Conservation (phyloP, 2,329 filamentous ascomycete genomes). For the Knufia fluminis region DNA sequence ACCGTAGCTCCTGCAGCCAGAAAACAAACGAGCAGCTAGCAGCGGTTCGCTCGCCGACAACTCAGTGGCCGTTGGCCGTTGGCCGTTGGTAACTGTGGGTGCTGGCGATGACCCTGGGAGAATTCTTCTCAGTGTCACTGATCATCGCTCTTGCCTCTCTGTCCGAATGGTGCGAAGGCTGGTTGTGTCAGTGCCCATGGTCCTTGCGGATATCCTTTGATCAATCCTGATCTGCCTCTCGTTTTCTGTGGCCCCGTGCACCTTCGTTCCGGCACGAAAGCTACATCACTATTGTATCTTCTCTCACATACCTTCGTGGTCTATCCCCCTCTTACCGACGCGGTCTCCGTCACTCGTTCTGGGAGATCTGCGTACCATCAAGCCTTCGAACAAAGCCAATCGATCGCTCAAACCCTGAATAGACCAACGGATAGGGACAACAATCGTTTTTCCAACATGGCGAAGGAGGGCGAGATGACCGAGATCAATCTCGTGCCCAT, state of each 20-base stretch:
- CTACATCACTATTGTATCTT: not conserved
- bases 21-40: too few species aligned
- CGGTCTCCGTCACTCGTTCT: constrained; percentile 4
- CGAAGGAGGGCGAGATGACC: constrained; percentile 3
- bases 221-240: not conserved
- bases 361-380: not conserved
- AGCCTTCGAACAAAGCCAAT: not conserved
- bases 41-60: not conserved
- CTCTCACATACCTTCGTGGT: constrained; percentile 7
- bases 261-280: not conserved
- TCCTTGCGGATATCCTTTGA: constrained; percentile 2
- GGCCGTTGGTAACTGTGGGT: too few species aligned
- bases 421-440: not conserved
- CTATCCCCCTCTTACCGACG: constrained; percentile 2
- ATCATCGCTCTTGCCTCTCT: not conserved
- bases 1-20: not conserved
- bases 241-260: not conserved
- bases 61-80: not conserved
- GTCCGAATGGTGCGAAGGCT: not conserved
- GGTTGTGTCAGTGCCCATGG: not conserved
- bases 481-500: constrained; percentile 7
- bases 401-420: constrained; percentile 2
- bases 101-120: not conserved
- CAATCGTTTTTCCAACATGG: constrained; percentile 6
- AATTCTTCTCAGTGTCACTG: not conserved